These are phyloP conservation scores for Penicillium vulpinum DNA, from an alignment of 2,329 filamentous ascomycete genomes.

Conservation along the genomic window DNA sequence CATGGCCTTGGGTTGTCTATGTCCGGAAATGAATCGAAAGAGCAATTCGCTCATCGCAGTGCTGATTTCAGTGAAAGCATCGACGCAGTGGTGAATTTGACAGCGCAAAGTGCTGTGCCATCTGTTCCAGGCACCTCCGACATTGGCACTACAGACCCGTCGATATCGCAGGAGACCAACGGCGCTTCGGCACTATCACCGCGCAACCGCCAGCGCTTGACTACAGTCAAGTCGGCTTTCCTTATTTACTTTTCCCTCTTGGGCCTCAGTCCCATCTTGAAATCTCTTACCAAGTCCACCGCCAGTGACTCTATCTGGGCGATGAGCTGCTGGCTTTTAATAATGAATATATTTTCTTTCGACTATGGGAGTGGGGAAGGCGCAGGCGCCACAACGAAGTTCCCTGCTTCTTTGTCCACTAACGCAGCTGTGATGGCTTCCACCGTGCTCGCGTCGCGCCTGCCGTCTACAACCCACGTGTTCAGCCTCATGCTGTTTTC, in stretches of 20 bases:
- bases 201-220: conserved; percentile 64
- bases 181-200: conserved; percentile 47
- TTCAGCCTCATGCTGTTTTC: conserved; percentile 94
- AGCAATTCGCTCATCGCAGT: conserved; percentile 31
- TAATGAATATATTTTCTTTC: conserved; percentile 97
- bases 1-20: conserved; percentile 48
- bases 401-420: conserved; percentile 72
- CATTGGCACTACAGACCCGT: conserved; percentile 25
- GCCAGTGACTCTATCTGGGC: conserved; percentile 97
- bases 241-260: conserved; percentile 91
- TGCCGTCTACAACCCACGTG: conserved; percentile 88
- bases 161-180: conserved; percentile 25
- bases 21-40: conserved; percentile 37
- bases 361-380: conserved; percentile 74
- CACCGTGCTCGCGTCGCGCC: conserved; percentile 84
- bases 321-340: conserved; percentile 86
- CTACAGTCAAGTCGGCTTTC: conserved; percentile 86
- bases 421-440: conserved; percentile 97
- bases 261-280: conserved; percentile 90
- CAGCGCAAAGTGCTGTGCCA: conserved; percentile 20
- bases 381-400: conserved; percentile 48
- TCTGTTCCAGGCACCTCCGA: conserved; percentile 19
- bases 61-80: conserved; percentile 45
- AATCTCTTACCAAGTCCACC: conserved; percentile 91
- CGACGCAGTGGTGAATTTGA: conserved; percentile 48